Percentiles rank a stretch among this genome's conserved stretches.
Conservation (phyloP, 2,329 filamentous ascomycete genomes). For the Gyromitra esculenta region DNA sequence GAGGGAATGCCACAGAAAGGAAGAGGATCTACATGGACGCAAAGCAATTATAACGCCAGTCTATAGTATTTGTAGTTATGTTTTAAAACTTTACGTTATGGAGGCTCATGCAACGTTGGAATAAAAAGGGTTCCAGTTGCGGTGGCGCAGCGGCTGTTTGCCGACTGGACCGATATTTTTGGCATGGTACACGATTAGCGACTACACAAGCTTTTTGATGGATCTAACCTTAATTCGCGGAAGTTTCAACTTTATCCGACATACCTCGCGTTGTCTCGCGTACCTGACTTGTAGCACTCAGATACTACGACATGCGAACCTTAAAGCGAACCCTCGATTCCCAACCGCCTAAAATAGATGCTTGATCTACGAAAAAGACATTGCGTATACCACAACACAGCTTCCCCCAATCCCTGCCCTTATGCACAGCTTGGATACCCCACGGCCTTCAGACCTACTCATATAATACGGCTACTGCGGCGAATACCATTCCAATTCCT, state of each 20-base stretch:
- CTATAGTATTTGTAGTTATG: background rate
- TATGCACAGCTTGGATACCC: background rate
- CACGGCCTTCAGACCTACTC: background rate
- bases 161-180: constrained; percentile 24
- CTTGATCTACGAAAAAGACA: background rate
- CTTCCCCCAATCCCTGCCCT: background rate
- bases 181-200: constrained; percentile 43
- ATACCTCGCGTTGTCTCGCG: background rate
- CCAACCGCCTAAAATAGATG: background rate
- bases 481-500: background rate
- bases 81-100: background rate
- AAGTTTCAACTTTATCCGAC: constrained; percentile 23
- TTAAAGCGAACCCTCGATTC: background rate
- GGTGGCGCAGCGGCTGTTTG: constrained; percentile 36
- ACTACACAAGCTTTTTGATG: constrained; percentile 32
- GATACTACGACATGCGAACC: background rate
- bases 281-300: constrained; percentile 7
- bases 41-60: background rate
- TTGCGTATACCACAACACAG: background rate
- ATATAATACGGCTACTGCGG: background rate
- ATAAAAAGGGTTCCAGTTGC: background rate
- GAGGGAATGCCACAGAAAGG: background rate
- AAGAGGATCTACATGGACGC: background rate
- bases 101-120: constrained; percentile 4
- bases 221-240: constrained; percentile 36